Conservation (phyloP, 2,329 filamentous ascomycete species). For the Stagonosporopsis rhizophila region DNA sequence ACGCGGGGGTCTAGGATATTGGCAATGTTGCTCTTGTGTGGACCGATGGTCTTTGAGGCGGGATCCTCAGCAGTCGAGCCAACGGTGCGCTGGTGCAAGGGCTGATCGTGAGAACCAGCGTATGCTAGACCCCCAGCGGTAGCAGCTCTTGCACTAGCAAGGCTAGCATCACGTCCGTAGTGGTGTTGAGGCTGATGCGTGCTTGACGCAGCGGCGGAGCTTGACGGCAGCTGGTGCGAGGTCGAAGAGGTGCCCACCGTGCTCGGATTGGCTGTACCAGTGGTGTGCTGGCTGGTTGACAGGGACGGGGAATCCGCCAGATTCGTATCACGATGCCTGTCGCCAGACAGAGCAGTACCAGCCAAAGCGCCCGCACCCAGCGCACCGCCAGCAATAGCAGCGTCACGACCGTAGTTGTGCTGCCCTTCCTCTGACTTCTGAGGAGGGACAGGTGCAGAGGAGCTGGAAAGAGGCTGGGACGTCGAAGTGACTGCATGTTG, state of each 20-base stretch:
- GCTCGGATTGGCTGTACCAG: slow-evolving; percentile 7
- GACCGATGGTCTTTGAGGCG: slow-evolving; percentile 37
- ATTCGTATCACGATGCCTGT: slow-evolving; percentile 17
- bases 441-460: slow-evolving; percentile 10
- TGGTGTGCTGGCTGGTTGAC: slow-evolving; percentile 12
- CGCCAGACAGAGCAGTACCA: slow-evolving; percentile 23
- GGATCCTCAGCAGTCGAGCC: slow-evolving; percentile 33
- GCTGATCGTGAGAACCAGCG: slow-evolving; percentile 24
- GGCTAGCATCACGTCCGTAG: slow-evolving; percentile 33
- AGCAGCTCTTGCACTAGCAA: slow-evolving; percentile 16
- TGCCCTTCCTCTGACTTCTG: slow-evolving; percentile 22
- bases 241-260: slow-evolving; percentile 6
- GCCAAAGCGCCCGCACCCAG: slow-evolving; percentile 41
- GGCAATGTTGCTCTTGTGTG: slow-evolving; percentile 42
- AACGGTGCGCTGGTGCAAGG: slow-evolving; percentile 28
- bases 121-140: slow-evolving; percentile 19
- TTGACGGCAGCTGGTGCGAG: slow-evolving; percentile 2
- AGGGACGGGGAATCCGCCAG: slow-evolving; percentile 1
- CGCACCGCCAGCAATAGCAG: slow-evolving; percentile 39
- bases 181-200: slow-evolving; percentile 16
- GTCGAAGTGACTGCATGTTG: slow-evolving; percentile 25
- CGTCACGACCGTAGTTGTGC: slow-evolving; percentile 37
- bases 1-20: slow-evolving; percentile 44
- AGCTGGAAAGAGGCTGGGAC: slow-evolving; percentile 17
- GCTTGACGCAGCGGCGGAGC: background rate